These are phyloP conservation scores for Phaffia rhodozyma DNA, from an alignment of 1,284 basidiomycete species.

Conservation along the genomic window DNA sequence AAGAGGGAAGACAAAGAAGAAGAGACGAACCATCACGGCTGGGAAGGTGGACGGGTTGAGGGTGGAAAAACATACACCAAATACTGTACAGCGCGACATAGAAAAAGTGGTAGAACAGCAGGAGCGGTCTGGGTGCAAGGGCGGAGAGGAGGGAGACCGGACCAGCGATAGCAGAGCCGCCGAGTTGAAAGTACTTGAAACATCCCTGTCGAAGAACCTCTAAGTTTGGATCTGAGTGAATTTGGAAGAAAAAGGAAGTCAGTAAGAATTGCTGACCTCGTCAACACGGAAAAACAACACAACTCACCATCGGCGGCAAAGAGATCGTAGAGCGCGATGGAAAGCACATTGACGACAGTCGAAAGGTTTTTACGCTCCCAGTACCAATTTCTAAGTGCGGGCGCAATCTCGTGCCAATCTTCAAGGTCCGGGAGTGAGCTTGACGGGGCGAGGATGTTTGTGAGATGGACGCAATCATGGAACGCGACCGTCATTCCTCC, in stretches of 20 bases:
- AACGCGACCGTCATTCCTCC: constrained; percentile 89
- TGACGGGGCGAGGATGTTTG: constrained; percentile 49
- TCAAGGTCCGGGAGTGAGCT: constrained; percentile 31
- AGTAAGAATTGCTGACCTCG: neutral
- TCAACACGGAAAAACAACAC: constrained; percentile 18
- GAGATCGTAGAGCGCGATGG: constrained; percentile 79
- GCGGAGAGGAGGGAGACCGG: constrained; percentile 78
- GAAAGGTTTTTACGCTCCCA: constrained; percentile 70
- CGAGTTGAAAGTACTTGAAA: constrained; percentile 94
- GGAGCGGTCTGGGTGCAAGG: constrained; percentile 57
- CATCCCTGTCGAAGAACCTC: constrained; percentile 82
- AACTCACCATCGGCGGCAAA: constrained; percentile 72
- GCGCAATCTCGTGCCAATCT: constrained; percentile 53
- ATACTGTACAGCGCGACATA: constrained; percentile 86
- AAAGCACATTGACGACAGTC: constrained; percentile 78
- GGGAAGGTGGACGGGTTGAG: constrained; percentile 32
- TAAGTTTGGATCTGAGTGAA: constrained; percentile 52
- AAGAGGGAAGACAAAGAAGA: neutral
- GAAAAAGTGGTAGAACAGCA: constrained; percentile 89
- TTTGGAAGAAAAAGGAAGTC: constrained; percentile 17
- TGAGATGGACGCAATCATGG: constrained; percentile 65
- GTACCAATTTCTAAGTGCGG: constrained; percentile 59
- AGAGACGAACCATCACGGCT: neutral
- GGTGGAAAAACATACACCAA: constrained; percentile 68
- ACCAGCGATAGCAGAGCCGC: constrained; percentile 76